These are phyloP conservation scores for Penicillium chermesinum DNA, from an alignment of 495 filamentous ascomycete species.

Conservation along the genomic window DNA sequence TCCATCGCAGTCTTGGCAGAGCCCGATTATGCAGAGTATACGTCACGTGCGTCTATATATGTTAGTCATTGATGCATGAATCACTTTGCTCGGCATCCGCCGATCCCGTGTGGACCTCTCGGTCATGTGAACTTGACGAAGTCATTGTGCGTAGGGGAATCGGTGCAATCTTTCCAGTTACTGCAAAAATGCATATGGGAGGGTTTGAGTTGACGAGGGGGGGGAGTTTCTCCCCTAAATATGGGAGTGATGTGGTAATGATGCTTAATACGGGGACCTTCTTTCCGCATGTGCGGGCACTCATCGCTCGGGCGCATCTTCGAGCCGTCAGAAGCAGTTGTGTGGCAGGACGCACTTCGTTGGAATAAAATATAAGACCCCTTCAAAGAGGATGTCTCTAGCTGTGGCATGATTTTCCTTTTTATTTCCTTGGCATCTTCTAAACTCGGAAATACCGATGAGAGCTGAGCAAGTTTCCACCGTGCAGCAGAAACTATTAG, in stretches of 20 bases:
- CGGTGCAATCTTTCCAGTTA: not conserved
- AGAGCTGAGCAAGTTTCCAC: too few relatives aligned
- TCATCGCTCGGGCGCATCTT: too few relatives aligned
- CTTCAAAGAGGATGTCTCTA: too few relatives aligned
- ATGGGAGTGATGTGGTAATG: slow-evolving; percentile 22
- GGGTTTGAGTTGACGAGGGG: not conserved
- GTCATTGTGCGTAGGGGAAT: slow-evolving; percentile 11
- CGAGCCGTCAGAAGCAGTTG: too few relatives aligned
- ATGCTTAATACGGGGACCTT: slow-evolving; percentile 25
- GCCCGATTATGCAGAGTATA: not conserved
- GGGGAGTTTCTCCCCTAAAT: slow-evolving; percentile 8
- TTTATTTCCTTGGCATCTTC: too few relatives aligned
- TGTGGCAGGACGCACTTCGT: too few relatives aligned
- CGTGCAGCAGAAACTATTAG: too few relatives aligned
- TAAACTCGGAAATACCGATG: too few relatives aligned
- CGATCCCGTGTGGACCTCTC: not conserved
- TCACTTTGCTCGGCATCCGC: not conserved
- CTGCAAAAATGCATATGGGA: not conserved
- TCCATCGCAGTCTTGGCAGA: not conserved
- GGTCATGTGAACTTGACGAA: slow-evolving; percentile 21
- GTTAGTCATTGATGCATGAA: not conserved
- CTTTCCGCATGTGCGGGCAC: slow-evolving; percentile 32
- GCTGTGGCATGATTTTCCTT: too few relatives aligned
- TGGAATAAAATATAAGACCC: too few relatives aligned
- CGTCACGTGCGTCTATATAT: not conserved